Base-by-base conservation (phyloP, 495 filamentous ascomycete species). In the Penicillium paradoxum region DNA sequence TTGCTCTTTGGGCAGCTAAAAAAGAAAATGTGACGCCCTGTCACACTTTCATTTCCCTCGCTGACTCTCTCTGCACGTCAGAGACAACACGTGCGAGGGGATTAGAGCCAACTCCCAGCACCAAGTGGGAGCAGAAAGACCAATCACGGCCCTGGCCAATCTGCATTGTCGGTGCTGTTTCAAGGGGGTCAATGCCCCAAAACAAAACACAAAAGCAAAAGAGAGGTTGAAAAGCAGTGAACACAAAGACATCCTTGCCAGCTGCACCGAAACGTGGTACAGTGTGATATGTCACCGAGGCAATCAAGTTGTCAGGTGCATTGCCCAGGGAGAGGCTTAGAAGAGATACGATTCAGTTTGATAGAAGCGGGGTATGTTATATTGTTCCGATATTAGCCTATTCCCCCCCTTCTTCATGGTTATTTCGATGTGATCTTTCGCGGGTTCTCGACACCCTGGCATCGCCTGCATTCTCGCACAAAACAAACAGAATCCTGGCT, bases 251-350 rank as follows among this genome's bases (percentile, higher is more conserved):
- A 65, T 59, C 59, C 62, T 55, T 58, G 61, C 39, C 38, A 39
- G 51, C 52, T 60, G 62, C 59, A 65, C 53, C 51, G 62, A 65
- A 63, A 65, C 62, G 63, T 65, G 63, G 57, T 60, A 65, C 63
- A 60, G 49, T 46, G 47, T 65, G 62, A 64, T 62, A 62, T 62
- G 59, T 45, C 33, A 54, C 10, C 11, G 6, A 19, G 13, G 24
- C 22, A 22, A 21, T 18, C 17, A 21, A 13, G n/a, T 13, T 45
- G 41, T 45, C 25, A 45, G 25, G 42, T 43, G 41, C n/a, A 2
- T 15, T 11, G 7, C n/a, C n/a, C n/a, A 15, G 0, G 17, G 13
- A 33, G 39, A 41, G 21, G 24, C 24, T 3, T 27, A 42, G 11
- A 24, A 11, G 39, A 24, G 14, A 25, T 25, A 15, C 1, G 6